Evolutionary conservation across 1,139 yeast genomes (phyloP).

Genomic region (Nakaseomyces nivariensis): DNA sequence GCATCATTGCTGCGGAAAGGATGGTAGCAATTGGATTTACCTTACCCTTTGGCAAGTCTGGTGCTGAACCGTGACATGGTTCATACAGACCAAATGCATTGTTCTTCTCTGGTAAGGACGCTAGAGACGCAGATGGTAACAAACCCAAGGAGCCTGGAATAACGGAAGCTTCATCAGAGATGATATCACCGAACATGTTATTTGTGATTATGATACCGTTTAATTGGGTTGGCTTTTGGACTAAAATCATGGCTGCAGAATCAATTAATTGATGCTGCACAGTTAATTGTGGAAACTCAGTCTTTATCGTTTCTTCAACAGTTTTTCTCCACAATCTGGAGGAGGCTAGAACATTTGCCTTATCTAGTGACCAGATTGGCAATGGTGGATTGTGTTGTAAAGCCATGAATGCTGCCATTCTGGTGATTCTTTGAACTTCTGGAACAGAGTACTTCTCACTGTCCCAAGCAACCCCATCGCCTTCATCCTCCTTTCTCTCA

Average conservation of each 20-base stretch:
- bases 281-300: constrained; percentile 80
- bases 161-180: constrained; percentile 94
- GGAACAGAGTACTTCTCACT: constrained; percentile 84
- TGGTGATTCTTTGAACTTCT: constrained; percentile 87
- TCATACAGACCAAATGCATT: constrained; percentile 92
- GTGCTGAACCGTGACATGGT: constrained; percentile 98
- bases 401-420: constrained; percentile 98
- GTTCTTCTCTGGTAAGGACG: constrained; percentile 90
- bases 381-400: constrained; percentile 86
- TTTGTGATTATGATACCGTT: constrained; percentile 88
- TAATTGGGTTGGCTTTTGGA: constrained; percentile 78
- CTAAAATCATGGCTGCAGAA: constrained; percentile 95
- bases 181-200: constrained; percentile 97
- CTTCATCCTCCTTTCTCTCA: constrained; percentile 85
- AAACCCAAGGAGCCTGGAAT: constrained; percentile 96
- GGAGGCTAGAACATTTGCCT: constrained; percentile 94
- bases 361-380: constrained; percentile 92
- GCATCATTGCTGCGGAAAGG: constrained; percentile 94
- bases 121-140: constrained; percentile 91
- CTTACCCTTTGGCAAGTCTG: constrained; percentile 76
- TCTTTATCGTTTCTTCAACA: constrained; percentile 70
- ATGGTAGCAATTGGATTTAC: constrained; percentile 95
- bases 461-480: constrained; percentile 80
- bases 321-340: constrained; percentile 94
- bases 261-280: constrained; percentile 92